Evolutionary conservation across 148 eudicot genomes (phyloP).

Genomic region (Camellia sinensis): DNA sequence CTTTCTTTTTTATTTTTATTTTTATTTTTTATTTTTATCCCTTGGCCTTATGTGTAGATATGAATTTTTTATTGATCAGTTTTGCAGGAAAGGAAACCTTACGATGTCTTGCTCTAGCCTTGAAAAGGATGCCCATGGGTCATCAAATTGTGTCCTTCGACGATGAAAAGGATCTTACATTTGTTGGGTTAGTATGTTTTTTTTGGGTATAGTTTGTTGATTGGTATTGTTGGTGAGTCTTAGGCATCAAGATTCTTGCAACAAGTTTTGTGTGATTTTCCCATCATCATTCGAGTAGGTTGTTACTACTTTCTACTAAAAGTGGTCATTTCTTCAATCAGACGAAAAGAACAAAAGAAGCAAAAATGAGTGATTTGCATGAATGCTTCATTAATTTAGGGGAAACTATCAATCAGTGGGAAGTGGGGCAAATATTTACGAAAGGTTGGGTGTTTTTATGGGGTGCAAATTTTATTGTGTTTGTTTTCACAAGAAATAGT

Average conservation of each 20-base stretch:
- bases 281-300: not conserved
- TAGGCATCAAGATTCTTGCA: slow-evolving; percentile 1
- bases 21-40: too few species aligned
- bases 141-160: slow-evolving; percentile 66
- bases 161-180: slow-evolving; percentile 94
- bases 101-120: slow-evolving; percentile 88
- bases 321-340: not conserved
- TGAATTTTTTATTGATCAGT: slow-evolving; percentile 40
- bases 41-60: not conserved
- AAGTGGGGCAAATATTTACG: too few species aligned
- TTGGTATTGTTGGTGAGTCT: slow-evolving; percentile 10
- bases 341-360: too few species aligned
- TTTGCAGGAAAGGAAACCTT: slow-evolving; percentile 98
- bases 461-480: too few species aligned
- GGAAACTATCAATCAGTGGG: too few species aligned
- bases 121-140: slow-evolving; percentile 76
- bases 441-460: too few species aligned
- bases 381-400: not conserved
- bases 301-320: not conserved
- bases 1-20: too few species aligned
- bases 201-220: slow-evolving; percentile 26
- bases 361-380: not conserved
- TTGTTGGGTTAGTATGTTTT: slow-evolving; percentile 99
- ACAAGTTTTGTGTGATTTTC: not conserved
- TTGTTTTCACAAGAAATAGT: too few species aligned